Evolutionary conservation across 345 rosid genomes (phyloP), one percentile per base, ranked within the genome.

Genomic region (Linum trigynum): DNA sequence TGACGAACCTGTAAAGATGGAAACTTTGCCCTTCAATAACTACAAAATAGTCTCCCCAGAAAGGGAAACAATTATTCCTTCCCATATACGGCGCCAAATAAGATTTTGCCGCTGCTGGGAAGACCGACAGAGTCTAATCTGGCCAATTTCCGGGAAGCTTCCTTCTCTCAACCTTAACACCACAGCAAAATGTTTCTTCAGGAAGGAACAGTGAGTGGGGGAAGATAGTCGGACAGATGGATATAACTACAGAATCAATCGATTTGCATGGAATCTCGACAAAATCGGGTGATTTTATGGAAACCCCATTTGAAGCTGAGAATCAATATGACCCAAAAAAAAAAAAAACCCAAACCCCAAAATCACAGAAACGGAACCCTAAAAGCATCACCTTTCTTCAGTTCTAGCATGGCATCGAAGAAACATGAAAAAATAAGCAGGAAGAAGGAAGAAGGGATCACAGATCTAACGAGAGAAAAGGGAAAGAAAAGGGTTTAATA

Each of bases 1-100:
- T 67, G 38, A 41, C 57, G 50, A 43, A 72, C 79, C 77, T 61
- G 70, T 43, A 40, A 43, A 68, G 6, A 74, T 9, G 73, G 55
- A 62, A 62, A 63, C 67, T 63, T 17, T 56, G 17, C 11, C 60
- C 39, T 36, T 62, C 61, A 51, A 23, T 23, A 42, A 57, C 55
- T 16, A 59, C 51, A 53, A 65, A 62, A 66, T 59, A 64, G 35
- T 38, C 32, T 23, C 32, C 68, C 72, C 74, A 65, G 43, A 66
- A 67, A 67, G 36, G 76, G 76, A 39, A 72, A 72, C 56, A 68
- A 43, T n/a, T 39, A 69, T 17, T 15, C 35, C 59, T 23, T 23
- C 32, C 32, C 32, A 23, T 23, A 23, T 23, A 23, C 1, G 32
- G 32, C 32, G 32, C 32, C 32, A 23, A 23, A 23, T 23, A 23